Evolutionary conservation across 2,329 filamentous ascomycete genomes (phyloP).

Genomic region (Penicillium sp.): DNA sequence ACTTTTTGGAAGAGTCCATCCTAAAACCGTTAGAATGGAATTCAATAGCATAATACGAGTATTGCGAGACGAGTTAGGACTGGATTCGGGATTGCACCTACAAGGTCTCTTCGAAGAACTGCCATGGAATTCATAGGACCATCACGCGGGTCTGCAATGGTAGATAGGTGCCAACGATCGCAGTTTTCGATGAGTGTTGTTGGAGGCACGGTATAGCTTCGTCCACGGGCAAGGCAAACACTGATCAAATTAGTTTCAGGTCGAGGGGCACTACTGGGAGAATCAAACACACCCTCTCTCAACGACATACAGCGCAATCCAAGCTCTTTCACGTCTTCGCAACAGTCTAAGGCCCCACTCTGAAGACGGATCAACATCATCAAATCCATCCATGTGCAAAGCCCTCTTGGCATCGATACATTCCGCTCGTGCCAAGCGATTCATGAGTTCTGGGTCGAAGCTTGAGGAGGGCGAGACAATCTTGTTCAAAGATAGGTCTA

Average conservation of each 20-base stretch:
- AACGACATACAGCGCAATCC: constrained; percentile 63
- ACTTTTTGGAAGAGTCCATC: constrained; percentile 29
- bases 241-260: constrained; percentile 22
- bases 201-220: constrained; percentile 59
- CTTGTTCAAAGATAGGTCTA: constrained; percentile 63
- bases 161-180: constrained; percentile 59
- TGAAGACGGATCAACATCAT: constrained; percentile 53
- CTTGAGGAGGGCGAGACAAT: constrained; percentile 51
- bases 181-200: constrained; percentile 59
- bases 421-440: constrained; percentile 54
- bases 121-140: constrained; percentile 64
- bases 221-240: constrained; percentile 60
- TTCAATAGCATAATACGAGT: background rate
- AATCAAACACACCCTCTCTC: constrained; percentile 50
- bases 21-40: constrained; percentile 13
- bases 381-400: constrained; percentile 59
- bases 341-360: constrained; percentile 54
- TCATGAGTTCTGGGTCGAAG: constrained; percentile 39
- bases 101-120: constrained; percentile 58
- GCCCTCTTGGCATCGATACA: constrained; percentile 60
- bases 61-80: background rate
- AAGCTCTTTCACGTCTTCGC: constrained; percentile 58
- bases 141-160: constrained; percentile 57
- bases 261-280: background rate
- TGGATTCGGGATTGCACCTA: constrained; percentile 26